Percentiles rank a stretch among this genome's conserved stretches.
phyloP scores from a whole-genome alignment of 164 flowering plant species.

The Magnolia changhungtana region DNA sequence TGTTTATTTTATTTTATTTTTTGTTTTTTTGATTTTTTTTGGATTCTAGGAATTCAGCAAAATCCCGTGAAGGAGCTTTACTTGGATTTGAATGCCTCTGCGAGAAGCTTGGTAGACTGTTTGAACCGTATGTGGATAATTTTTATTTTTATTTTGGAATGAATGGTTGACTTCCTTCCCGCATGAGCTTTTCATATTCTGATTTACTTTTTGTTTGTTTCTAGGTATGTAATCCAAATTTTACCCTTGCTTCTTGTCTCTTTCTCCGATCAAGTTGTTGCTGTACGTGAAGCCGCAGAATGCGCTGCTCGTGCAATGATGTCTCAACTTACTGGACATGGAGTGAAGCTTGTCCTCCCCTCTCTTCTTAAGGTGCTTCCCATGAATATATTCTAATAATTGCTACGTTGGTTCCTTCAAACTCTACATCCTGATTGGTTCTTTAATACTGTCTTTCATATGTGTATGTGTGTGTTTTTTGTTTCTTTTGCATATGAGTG shows the following conservation, averaged over 20 bases:
- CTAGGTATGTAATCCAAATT: conserved; percentile 94
- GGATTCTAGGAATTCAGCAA: conserved; percentile 76
- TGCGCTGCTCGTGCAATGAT: conserved; percentile 99
- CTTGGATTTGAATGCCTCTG: conserved; percentile 97
- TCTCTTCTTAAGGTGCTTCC: conserved; percentile 84
- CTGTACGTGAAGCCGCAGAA: conserved; percentile 98
- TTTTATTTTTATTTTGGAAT: background rate
- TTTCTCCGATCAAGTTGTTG: conserved; percentile 96
- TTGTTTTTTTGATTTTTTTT: background rate
- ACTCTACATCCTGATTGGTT: background rate
- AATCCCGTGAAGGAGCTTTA: conserved; percentile 90
- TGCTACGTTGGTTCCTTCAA: background rate
- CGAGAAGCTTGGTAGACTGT: conserved; percentile 86
- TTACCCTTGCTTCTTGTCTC: conserved; percentile 86
- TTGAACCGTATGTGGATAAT: conserved; percentile 81
- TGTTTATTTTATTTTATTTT: too few relatives aligned
- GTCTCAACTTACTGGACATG: conserved; percentile 92
- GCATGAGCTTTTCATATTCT: background rate
- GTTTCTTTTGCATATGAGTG: background rate
- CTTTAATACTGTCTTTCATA: background rate
- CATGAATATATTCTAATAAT: background rate
- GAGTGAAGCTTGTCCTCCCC: conserved; percentile 98
- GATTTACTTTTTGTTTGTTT: conserved; percentile 8
- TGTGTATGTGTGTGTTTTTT: background rate
- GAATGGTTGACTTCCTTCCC: background rate